Conservation (phyloP, 495 filamentous ascomycete species). For the Talaromyces wortmannii region DNA sequence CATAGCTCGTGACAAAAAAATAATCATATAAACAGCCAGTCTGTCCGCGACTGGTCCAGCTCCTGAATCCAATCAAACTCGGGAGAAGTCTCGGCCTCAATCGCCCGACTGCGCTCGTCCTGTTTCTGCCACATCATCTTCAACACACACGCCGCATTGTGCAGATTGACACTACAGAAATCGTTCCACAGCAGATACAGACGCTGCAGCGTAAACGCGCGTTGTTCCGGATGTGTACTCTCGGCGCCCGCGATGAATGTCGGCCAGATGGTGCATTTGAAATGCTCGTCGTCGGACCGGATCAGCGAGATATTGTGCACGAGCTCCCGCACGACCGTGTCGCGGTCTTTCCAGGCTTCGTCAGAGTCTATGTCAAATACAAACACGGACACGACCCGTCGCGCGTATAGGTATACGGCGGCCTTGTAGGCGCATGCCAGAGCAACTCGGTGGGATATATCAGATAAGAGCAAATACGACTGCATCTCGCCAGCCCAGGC, state of each 20-base stretch:
- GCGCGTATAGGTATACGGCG: slow-evolving; percentile 39
- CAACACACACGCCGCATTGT: slow-evolving; percentile 40
- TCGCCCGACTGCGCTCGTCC: slow-evolving; percentile 12
- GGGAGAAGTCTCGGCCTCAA: not conserved
- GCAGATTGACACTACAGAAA: slow-evolving; percentile 36
- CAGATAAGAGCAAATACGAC: slow-evolving; percentile 25
- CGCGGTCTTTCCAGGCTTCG: slow-evolving; percentile 26
- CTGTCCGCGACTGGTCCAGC: slow-evolving; percentile 33
- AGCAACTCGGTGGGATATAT: slow-evolving; percentile 30
- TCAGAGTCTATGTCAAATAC: slow-evolving; percentile 1
- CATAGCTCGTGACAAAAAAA: no score
- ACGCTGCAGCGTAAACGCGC: slow-evolving; percentile 26
- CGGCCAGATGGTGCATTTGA: slow-evolving; percentile 44
- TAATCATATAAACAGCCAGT: slow-evolving; percentile 40
- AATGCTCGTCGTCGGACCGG: slow-evolving; percentile 31
- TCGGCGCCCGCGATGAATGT: slow-evolving; percentile 42
- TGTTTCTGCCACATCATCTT: slow-evolving; percentile 41
- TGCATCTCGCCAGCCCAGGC: slow-evolving; percentile 39
- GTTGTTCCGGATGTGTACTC: slow-evolving; percentile 25
- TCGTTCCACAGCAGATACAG: slow-evolving; percentile 30
- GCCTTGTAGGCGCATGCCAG: slow-evolving; percentile 36
- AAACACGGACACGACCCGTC: slow-evolving; percentile 30
- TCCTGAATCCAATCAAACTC: slow-evolving; percentile 42
- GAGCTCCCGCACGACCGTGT: slow-evolving; percentile 24
- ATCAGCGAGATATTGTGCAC: slow-evolving; percentile 30